Evolutionary conservation across 768 basidiomycete genomes (phyloP), one percentile per base, ranked within the genome.

Genomic region (Mycena vitilis): DNA sequence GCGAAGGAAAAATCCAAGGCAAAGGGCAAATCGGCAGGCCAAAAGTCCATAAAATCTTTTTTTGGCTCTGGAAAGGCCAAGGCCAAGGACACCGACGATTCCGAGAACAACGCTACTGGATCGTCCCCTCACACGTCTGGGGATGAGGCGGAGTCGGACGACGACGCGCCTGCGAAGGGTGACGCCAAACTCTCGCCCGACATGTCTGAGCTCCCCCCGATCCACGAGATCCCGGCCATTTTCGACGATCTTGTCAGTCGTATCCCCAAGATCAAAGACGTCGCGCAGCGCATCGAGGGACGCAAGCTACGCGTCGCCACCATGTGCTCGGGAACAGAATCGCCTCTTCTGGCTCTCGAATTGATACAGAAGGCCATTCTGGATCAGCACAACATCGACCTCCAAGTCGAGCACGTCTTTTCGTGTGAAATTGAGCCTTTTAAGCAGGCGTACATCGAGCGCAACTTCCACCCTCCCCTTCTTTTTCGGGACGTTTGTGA

Each of bases 281-380:
- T 94, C 48, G 90, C 87, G 20, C 83, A 90, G 72, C 90, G 84
- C 52, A 80, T 94, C 55, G 79, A 85, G 65, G 95, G 95, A 2
- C 88, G 95, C 66, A 95, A 93, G 74, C 83, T 98, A 77, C 92
- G 95, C 78, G 88, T 98, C 66, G 96, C 95, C 5, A 98, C 96
- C 13, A 98, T 98, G 96, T 98, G 93, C 80, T 97, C 95, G 48
- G 96, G 96, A 30, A 98, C 96, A 8, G 96, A 98, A 76, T 95
- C 95, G 2, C 96, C 96, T 58, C 86, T 98, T 25, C 89, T 98
- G 42, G 96, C 96, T 16, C 84, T 98, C 53, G 91, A 93, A 37
- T 81, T 96, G 68, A 94, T 98, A 52, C 90, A 90, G 64, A 88
- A 91, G 66, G 88, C 91, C 6, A 87, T 97, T 71, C 79, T 87